Evolutionary conservation across 139 green algal genomes (phyloP), one percentile per base, ranked within the genome.

Genomic region (Pleodorina starrii): DNA sequence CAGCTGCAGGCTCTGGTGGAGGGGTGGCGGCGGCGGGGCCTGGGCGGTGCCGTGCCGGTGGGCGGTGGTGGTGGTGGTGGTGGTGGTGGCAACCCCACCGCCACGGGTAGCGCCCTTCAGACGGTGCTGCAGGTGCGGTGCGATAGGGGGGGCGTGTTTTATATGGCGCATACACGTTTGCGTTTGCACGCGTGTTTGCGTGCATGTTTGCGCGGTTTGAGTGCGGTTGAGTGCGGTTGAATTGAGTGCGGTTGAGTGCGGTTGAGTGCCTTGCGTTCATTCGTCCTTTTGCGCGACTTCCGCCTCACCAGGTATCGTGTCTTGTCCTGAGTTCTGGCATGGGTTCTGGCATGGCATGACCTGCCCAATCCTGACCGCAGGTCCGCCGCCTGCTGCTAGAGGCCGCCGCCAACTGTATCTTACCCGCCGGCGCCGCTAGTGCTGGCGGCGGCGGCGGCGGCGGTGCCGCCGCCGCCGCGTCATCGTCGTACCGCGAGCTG

Each of bases 341-440:
- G n/a, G n/a, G n/a, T n/a, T n/a, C n/a, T n/a, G n/a, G n/a, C n/a
- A n/a, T n/a, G n/a, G n/a, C n/a, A n/a, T n/a, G n/a, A n/a, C n/a
- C n/a, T n/a, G n/a, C n/a, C n/a, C n/a, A n/a, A n/a, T n/a, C n/a
- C n/a, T n/a, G 9, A 32, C 46, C n/a, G 21, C 76, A 84, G 76
- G 76, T 84, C 29, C 48, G 78, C 12, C 51, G 78, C 9, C 78
- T 85, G 50, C 78, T 85, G 14, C 36, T 85, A 16, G 51, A 73
- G 5, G 78, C 78, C 35, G 78, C 78, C 29, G 44, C 44, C 75
- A 63, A 27, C 44, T 35, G 75, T 25, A 38, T 57, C 10, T 17
- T 60, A 17, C 10, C 73, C 2, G 1, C 38, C 17, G 38, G 23
- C 2, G 32, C 32, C 66, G n/a, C n/a, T n/a, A n/a, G n/a, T n/a